These are phyloP conservation scores for Waltergamsia citrina DNA, from an alignment of 2,329 filamentous ascomycete species.

Conservation along the genomic window DNA sequence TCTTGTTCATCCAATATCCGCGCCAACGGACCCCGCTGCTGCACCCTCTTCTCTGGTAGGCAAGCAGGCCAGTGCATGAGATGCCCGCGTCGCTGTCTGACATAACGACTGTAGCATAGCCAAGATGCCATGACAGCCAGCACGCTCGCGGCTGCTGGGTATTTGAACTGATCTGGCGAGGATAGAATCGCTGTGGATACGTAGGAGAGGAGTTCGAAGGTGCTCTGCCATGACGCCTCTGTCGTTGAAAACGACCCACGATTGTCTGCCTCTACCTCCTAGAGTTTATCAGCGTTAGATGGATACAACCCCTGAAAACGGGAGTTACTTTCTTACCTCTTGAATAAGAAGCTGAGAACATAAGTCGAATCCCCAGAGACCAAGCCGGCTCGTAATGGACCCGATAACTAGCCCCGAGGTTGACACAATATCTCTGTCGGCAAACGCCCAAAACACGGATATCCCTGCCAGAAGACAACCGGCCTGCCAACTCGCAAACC, in stretches of 20 bases:
- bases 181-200: constrained; percentile 55
- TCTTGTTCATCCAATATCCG: too few species aligned
- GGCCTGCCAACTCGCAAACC: constrained; percentile 63
- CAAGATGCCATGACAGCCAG: constrained; percentile 1
- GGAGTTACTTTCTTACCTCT: constrained; percentile 31
- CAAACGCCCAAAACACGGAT: constrained; percentile 26
- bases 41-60: background rate
- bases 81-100: constrained; percentile 3
- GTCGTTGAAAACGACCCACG: constrained; percentile 62
- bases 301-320: too few species aligned
- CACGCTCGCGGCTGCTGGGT: constrained; percentile 2
- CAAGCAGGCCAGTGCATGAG: constrained; percentile 5
- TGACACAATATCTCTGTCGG: constrained; percentile 19
- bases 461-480: constrained; percentile 37
- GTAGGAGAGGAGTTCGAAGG: constrained; percentile 61
- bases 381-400: constrained; percentile 46
- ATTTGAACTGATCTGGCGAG: constrained; percentile 48
- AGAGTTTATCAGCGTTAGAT: background rate
- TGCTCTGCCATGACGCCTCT: constrained; percentile 59
- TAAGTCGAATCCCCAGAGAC: constrained; percentile 53
- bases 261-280: constrained; percentile 43
- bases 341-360: constrained; percentile 52
- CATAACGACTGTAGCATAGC: constrained; percentile 4
- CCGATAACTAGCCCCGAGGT: constrained; percentile 39
- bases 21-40: too few species aligned